phyloP scores from a whole-genome alignment of 1,139 yeast species.

The Scheffersomyces segobiensis region DNA sequence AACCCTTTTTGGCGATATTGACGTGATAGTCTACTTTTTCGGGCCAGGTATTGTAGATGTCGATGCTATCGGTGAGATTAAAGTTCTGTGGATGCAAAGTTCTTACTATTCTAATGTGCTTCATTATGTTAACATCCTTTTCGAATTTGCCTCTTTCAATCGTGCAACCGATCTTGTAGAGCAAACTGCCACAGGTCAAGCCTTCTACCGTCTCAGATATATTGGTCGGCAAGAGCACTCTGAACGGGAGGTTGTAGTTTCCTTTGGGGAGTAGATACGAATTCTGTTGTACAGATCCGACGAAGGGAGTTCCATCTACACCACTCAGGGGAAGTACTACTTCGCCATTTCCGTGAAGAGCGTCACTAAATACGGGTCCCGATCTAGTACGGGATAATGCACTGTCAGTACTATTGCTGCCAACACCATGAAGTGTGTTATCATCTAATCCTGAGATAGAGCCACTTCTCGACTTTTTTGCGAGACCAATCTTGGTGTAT shows the following conservation, averaged over 20 bases:
- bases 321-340: slow-evolving; percentile 36
- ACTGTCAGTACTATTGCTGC: background rate
- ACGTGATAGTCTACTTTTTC: slow-evolving; percentile 66
- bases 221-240: slow-evolving; percentile 55
- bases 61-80: slow-evolving; percentile 54
- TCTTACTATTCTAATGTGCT: slow-evolving; percentile 41
- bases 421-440: background rate
- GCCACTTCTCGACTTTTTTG: slow-evolving; percentile 7
- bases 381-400: background rate
- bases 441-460: slow-evolving; percentile 2
- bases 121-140: slow-evolving; percentile 37
- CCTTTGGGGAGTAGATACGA: slow-evolving; percentile 61
- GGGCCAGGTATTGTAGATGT: slow-evolving; percentile 64
- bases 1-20: slow-evolving; percentile 53
- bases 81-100: slow-evolving; percentile 55
- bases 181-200: slow-evolving; percentile 50
- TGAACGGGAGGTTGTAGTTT: slow-evolving; percentile 66
- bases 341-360: slow-evolving; percentile 11
- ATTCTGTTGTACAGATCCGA: slow-evolving; percentile 21
- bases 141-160: slow-evolving; percentile 56
- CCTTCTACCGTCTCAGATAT: slow-evolving; percentile 72
- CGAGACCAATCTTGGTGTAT: slow-evolving; percentile 12
- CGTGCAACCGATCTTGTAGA: slow-evolving; percentile 55
- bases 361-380: background rate
- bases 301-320: slow-evolving; percentile 47